Evolutionary conservation across 2,329 filamentous ascomycete genomes (phyloP), one percentile per base, ranked within the genome.

Genomic region (Trichoderma sp.): DNA sequence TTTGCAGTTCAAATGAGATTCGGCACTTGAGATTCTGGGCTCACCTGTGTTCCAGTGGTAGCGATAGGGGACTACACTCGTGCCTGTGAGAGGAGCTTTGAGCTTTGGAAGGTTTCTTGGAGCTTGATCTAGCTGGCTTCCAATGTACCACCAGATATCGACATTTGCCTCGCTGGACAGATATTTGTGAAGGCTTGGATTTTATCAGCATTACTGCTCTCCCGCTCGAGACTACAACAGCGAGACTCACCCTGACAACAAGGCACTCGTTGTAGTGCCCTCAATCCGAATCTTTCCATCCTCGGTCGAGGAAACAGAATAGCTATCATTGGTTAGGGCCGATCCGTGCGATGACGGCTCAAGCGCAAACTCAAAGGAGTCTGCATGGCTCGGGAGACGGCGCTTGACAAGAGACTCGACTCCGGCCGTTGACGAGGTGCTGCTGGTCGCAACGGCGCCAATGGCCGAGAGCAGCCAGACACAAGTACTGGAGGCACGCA

Each of bases 21-120:
- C n/a, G 40, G 16, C n/a, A 16, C 5, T 6, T 14, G 5, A 19
- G n/a, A 13, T 64, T 31, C 27, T 11, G 29, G 14, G 73, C 71
- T 0, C 79, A 79, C 68, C 77, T 75, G 43, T 70, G 21, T 70
- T 70, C 60, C 68, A 70, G 21, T 70, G 49, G 37, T 70, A 70
- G n/a, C 72, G 72, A 24, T 70, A 73, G 1, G 68, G 72, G 2
- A 73, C 72, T 14, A 71, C 67, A 31, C 69, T 72, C 21, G 67
- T 53, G 3, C 71, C 72, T 16, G 68, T 60, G 1, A 70, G 33
- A 47, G 65, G 68, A 43, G 19, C 27, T 16, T 57, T 43, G 33
- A 73, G 59, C 37, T 53, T 59, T 21, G 72, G 72, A 10, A 73
- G 71, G 16, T 19, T 31, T 13, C 52, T 53, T 29, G 71, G 72